Base-by-base conservation (phyloP, 257 asterid genomes). In the Solanum clarkiae region DNA sequence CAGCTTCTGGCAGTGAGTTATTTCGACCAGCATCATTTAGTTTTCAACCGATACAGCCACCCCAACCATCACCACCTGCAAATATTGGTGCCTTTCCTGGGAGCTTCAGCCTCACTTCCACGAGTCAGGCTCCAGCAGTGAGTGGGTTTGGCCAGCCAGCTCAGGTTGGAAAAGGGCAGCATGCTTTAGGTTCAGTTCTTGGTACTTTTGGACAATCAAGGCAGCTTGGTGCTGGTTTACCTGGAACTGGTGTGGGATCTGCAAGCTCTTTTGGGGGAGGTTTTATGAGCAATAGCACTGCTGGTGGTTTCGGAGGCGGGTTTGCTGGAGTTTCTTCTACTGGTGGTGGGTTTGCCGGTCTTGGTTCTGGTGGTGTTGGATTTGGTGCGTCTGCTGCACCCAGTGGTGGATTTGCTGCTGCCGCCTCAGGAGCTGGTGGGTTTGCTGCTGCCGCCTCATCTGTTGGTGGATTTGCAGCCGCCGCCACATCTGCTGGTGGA, bases 121-220 rank as follows among this genome's bases (percentile, higher is more conserved):
- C 90, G 51, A 88, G 89, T 90, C 96, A 91, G 82, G 93, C 59
- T 89, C 82, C 95, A 57, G 83, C 88, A 47, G 90, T 63, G 82
- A 53, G 91, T 86, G 98, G 94, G 55, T 95, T 96, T 91, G 98
- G 98, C 47, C 95, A 92, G 90, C 97, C 94, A 32, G 87, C 98
- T 56, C 91, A 91, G 44, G 42, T 93, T 84, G 98, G 99, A 86
- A 90, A 91, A 22, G 98, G 98, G 71, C 98, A 96, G 86, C 92
- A 94, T 81, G 94, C 97, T 85, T 91, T 96, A 49, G 99, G 97
- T 57, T 93, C 98, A 15, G 95, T 95, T 80, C 98, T 96, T 84
- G 99, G 99, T 90, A 71, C 91, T 85, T 96, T 96, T 92, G 99
- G 98, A 88, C 98, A 95, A 88, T 92, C 98, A 66, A 93, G 99